Evolutionary conservation across 2,329 filamentous ascomycete species (phyloP).

Genomic region (Tolypocladium tropicale): DNA sequence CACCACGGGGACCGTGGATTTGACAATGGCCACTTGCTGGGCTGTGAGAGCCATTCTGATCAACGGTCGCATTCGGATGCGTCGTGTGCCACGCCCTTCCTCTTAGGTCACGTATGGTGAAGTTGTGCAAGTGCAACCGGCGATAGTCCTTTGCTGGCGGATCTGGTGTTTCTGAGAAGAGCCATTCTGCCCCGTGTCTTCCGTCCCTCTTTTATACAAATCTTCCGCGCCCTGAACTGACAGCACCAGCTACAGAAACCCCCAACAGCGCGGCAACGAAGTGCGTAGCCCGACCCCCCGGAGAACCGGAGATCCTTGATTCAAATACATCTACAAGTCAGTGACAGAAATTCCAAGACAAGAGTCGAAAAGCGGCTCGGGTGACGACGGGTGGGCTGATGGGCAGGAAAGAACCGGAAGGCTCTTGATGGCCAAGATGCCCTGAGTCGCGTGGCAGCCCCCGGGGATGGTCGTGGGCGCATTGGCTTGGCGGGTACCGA

Average conservation of each 20-base stretch:
- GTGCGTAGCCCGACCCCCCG: background rate
- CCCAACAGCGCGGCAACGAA: background rate
- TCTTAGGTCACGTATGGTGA: background rate
- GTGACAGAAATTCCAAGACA: background rate
- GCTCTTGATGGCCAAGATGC: background rate
- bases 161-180: background rate
- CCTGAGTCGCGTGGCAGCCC: background rate
- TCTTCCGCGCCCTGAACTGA: background rate
- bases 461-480: background rate
- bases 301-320: background rate
- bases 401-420: background rate
- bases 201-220: background rate
- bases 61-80: background rate
- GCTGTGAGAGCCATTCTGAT: constrained; percentile 41
- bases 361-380: background rate
- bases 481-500: background rate
- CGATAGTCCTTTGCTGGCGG: background rate
- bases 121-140: too few relatives aligned
- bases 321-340: background rate
- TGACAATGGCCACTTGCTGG: constrained; percentile 60
- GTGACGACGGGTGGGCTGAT: background rate
- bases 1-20: constrained; percentile 65
- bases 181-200: background rate
- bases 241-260: background rate
- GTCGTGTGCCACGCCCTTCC: background rate